These are phyloP conservation scores for Aechmea fasciata DNA, from an alignment of 176 grass and related monocot genomes.

Conservation along the genomic window DNA sequence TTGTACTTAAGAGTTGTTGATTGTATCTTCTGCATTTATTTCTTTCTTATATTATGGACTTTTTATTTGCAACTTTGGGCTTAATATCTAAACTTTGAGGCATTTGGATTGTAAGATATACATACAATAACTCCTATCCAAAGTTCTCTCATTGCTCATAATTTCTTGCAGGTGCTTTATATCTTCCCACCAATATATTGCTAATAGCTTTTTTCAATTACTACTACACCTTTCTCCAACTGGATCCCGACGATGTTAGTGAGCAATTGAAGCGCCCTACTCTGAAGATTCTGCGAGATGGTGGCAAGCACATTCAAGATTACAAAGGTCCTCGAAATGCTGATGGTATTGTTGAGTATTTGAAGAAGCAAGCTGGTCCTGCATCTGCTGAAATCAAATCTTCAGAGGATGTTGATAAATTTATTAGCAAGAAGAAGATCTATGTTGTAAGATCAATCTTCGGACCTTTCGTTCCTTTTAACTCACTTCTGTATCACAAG, in stretches of 20 bases:
- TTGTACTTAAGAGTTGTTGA: neutral
- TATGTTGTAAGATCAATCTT: conserved; percentile 7
- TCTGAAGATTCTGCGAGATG: conserved; percentile 19
- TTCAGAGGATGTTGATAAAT: conserved; percentile 4
- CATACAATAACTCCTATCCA: neutral
- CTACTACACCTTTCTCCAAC: conserved; percentile 98
- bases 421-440: conserved; percentile 11
- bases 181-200: conserved; percentile 91
- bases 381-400: conserved; percentile 16
- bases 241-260: conserved; percentile 90
- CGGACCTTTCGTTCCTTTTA: neutral
- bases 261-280: conserved; percentile 73
- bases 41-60: neutral
- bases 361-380: conserved; percentile 23
- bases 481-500: neutral
- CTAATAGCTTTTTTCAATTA: conserved; percentile 99
- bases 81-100: neutral
- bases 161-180: conserved; percentile 56
- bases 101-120: neutral
- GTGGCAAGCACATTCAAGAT: conserved; percentile 11
- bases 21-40: conserved; percentile 9
- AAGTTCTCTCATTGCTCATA: neutral
- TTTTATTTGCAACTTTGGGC: neutral
- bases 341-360: conserved; percentile 21
- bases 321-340: conserved; percentile 23